Conservation (phyloP, 208 protist genomes). For the Leishmania guyanensis region DNA sequence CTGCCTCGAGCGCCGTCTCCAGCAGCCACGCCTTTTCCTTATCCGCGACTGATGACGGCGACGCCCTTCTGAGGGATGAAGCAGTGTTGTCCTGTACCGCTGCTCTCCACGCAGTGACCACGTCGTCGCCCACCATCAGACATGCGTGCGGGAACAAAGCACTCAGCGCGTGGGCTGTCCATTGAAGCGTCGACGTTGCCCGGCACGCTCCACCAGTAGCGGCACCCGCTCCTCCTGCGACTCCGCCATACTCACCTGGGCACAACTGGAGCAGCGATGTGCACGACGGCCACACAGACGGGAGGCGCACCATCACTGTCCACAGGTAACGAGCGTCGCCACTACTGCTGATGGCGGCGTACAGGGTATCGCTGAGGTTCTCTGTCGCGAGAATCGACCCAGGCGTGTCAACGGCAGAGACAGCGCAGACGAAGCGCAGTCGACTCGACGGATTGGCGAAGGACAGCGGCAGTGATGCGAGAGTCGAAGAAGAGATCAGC, state of each 20-base stretch:
- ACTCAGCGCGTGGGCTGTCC: slow-evolving; percentile 17
- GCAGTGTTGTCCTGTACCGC: background rate
- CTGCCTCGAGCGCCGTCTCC: slow-evolving; percentile 17
- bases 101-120: background rate
- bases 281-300: slow-evolving; percentile 22
- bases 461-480: background rate
- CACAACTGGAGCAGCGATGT: slow-evolving; percentile 2
- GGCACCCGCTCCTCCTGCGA: background rate
- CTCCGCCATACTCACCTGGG: background rate
- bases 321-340: slow-evolving; percentile 1
- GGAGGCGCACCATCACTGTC: slow-evolving; percentile 11
- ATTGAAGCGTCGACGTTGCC: slow-evolving; percentile 3
- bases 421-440: slow-evolving; percentile 23
- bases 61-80: background rate
- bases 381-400: background rate
- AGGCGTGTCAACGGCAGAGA: background rate
- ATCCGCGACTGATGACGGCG: background rate
- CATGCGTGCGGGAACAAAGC: slow-evolving; percentile 7
- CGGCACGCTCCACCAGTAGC: background rate
- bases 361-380: background rate
- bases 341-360: slow-evolving; percentile 17
- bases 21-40: background rate
- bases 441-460: slow-evolving; percentile 19
- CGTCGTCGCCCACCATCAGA: background rate
- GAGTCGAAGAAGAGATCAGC: background rate